A percentile compares a stretch with the other conserved stretches of the same genome.
Conservation (phyloP, 176 grass and related monocot genomes). For the Cenchrus purpureus region DNA sequence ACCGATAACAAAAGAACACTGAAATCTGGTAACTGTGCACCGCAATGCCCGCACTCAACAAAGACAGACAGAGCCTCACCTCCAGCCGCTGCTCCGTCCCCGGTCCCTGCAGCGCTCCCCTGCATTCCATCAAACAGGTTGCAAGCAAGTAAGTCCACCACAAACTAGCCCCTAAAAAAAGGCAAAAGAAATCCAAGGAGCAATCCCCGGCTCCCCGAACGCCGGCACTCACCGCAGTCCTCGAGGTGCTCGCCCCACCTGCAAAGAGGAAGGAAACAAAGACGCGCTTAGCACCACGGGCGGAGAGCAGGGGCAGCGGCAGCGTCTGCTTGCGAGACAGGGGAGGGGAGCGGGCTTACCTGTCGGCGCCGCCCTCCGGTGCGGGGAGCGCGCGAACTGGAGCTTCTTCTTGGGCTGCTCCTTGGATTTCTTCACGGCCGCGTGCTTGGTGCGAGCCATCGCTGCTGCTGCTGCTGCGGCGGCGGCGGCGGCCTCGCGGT, state of each 20-base stretch:
- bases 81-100: background rate
- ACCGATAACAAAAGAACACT: background rate
- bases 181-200: no score
- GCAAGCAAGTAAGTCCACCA: slow-evolving; percentile 10
- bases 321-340: background rate
- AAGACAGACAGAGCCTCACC: slow-evolving; percentile 3
- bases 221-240: background rate
- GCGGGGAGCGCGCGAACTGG: slow-evolving; percentile 11
- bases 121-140: slow-evolving; percentile 53
- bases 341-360: background rate
- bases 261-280: background rate
- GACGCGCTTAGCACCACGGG: background rate
- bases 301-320: background rate
- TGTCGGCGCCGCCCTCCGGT: background rate
- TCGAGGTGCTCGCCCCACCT: slow-evolving; percentile 1
- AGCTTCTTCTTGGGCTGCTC: slow-evolving; percentile 31
- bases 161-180: background rate
- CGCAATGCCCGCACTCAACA: background rate
- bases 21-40: background rate
- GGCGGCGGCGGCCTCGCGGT: no score
- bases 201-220: background rate
- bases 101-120: background rate
- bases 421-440: background rate
- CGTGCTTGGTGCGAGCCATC: slow-evolving; percentile 37
- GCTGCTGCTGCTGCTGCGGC: background rate